Evolutionary conservation across 805 yeast genomes (phyloP).

Genomic region (Candida ipomoeae): DNA sequence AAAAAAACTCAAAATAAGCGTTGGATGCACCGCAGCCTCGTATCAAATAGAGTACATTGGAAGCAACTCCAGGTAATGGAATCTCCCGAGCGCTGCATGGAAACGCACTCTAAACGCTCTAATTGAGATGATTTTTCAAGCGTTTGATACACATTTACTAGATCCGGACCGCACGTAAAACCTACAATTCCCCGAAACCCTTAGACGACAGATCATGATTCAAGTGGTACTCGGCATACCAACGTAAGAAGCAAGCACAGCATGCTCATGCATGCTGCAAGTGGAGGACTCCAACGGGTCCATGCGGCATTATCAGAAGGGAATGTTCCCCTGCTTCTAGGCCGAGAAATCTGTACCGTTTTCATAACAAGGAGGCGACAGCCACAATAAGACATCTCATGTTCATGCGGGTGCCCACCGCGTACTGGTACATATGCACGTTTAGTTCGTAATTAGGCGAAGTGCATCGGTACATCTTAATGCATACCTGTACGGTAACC

Average conservation of each 20-base stretch:
- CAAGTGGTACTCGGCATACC: background rate
- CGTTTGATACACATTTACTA: background rate
- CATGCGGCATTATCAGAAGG: background rate
- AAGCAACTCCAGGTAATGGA: no score
- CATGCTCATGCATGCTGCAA: background rate
- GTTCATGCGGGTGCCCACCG: background rate
- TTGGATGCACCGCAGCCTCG: background rate
- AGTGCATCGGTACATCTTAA: background rate
- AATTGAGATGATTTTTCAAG: background rate
- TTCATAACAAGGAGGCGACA: background rate
- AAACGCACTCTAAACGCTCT: background rate
- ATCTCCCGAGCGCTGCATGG: background rate
- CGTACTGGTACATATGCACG: constrained; percentile 1
- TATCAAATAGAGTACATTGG: background rate
- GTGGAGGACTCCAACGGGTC: background rate
- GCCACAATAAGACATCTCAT: background rate
- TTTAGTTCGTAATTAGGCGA: constrained; percentile 4
- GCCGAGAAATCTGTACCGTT: background rate
- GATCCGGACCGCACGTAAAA: background rate
- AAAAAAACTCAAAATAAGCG: background rate
- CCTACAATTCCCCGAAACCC: no score
- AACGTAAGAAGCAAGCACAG: background rate
- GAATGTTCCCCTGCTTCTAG: constrained; percentile 1
- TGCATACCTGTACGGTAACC: constrained; percentile 2
- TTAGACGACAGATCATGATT: no score